Conservation (phyloP, 306 rosid species). For the Malus asiatica region DNA sequence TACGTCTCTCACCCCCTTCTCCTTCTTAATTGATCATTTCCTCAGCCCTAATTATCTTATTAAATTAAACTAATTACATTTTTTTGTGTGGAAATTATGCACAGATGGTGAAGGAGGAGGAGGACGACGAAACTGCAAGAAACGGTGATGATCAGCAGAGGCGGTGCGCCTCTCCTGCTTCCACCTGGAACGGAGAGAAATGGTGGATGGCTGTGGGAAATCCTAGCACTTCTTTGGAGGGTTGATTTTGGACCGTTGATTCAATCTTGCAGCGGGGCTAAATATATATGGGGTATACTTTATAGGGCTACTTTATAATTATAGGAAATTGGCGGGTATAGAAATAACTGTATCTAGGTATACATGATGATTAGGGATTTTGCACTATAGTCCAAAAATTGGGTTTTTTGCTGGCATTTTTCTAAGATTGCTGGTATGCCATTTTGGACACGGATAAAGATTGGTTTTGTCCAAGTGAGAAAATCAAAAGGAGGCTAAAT, state of each 20-base stretch:
- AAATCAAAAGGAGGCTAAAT: not conserved
- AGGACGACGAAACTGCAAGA: not conserved
- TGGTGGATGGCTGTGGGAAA: constrained; percentile 11
- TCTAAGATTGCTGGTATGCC: not conserved
- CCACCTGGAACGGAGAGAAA: constrained; percentile 7
- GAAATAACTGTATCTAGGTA: not conserved
- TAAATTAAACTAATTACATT: too few relatives aligned
- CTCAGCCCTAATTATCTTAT: not conserved
- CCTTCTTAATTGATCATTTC: not conserved
- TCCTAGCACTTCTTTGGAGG: constrained; percentile 5
- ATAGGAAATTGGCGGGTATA: not conserved
- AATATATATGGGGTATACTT: not conserved
- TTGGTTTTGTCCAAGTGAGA: not conserved
- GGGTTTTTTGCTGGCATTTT: not conserved
- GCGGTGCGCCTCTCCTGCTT: constrained; percentile 8
- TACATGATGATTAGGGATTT: too few relatives aligned
- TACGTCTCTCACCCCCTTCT: not conserved
- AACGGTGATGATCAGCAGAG: not conserved
- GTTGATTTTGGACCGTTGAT: not conserved
- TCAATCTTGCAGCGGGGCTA: not conserved
- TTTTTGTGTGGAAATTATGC: not conserved
- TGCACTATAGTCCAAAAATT: not conserved
- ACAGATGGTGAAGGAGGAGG: constrained; percentile 17
- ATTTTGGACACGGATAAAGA: not conserved
- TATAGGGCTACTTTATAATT: not conserved